Base-by-base conservation (phyloP, 805 yeast species). In the Saccharomycopsis sp. region DNA sequence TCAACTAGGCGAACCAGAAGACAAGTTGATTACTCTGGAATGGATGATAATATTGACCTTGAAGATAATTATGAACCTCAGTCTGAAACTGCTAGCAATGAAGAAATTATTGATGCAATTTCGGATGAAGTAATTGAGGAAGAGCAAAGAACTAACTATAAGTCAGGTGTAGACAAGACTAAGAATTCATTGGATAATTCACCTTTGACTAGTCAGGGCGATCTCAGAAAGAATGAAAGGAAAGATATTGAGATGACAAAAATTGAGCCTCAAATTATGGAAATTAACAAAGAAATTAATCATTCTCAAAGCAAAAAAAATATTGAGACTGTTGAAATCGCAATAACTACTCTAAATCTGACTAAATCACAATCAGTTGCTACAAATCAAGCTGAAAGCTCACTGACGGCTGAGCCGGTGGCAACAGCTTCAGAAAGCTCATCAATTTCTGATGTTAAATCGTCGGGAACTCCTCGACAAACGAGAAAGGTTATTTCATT, bases 401-500 rank as follows among this genome's bases (percentile, higher is more conserved):
- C 19, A 14, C 35, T 9, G 19, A 9, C 7, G 35, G 35, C 14
- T 6, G 11, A 5, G 8, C 35, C 11, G 35, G 19, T 9, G 19
- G 19, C 14, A 31, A 20, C 9, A 6, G 11, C 9, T 8, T 14
- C 17, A 14, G 6, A 9, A 14, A 31, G 19, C 7, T 17, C 7
- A 9, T 5, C 35, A 31, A 9, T 20, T 9, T 7, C 11, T 11
- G n/a, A 27, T 11, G 31, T 27, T 11, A 11, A n/a, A 27, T n/a
- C 31, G n/a, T 11, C 11, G 31, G n/a, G 31, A 27, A n/a, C 11
- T 11, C 31, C n/a, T n/a, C 31, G 13, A 27, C 11, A 27, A n/a
- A 11, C 37, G 19, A 27, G 16, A 42, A 21, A 17, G 28, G 43
- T 22, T 19, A 21, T 37, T 14, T 38, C 47, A 11, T 32, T 42